Conservation (phyloP, 768 basidiomycete genomes). For the Suillus cothurnatus region DNA sequence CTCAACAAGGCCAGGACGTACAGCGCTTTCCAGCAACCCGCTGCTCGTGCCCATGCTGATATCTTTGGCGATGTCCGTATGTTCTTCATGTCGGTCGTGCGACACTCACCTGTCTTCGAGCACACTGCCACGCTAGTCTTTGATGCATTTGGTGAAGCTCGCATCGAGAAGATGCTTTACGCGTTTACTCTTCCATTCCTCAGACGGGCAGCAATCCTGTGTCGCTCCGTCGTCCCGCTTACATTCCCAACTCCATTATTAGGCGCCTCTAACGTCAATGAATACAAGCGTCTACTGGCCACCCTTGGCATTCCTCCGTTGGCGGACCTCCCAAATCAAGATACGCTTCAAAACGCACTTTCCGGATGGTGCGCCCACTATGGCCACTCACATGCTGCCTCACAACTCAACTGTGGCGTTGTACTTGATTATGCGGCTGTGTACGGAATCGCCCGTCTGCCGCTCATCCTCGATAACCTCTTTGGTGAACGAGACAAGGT, state of each 20-base stretch:
- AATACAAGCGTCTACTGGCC: conserved; percentile 77
- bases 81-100: conserved; percentile 90
- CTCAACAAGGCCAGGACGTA: conserved; percentile 71
- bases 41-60: conserved; percentile 57
- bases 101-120: conserved; percentile 86
- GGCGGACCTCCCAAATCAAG: conserved; percentile 77
- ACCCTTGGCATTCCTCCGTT: conserved; percentile 81
- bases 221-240: conserved; percentile 69
- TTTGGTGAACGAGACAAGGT: conserved; percentile 76
- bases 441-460: conserved; percentile 84
- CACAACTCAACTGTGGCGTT: conserved; percentile 79
- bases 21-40: conserved; percentile 43
- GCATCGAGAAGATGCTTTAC: conserved; percentile 85
- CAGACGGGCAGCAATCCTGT: conserved; percentile 83
- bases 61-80: conserved; percentile 85
- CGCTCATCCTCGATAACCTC: conserved; percentile 79
- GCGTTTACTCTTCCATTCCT: conserved; percentile 91
- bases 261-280: conserved; percentile 49
- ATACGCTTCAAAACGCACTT: conserved; percentile 85
- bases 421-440: conserved; percentile 79
- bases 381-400: conserved; percentile 75
- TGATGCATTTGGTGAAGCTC: conserved; percentile 77
- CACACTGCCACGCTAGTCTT: conserved; percentile 82
- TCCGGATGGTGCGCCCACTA: conserved; percentile 92
- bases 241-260: conserved; percentile 57